Evolutionary conservation across 306 rosid genomes (phyloP).

Genomic region (Lagenaria siceraria): DNA sequence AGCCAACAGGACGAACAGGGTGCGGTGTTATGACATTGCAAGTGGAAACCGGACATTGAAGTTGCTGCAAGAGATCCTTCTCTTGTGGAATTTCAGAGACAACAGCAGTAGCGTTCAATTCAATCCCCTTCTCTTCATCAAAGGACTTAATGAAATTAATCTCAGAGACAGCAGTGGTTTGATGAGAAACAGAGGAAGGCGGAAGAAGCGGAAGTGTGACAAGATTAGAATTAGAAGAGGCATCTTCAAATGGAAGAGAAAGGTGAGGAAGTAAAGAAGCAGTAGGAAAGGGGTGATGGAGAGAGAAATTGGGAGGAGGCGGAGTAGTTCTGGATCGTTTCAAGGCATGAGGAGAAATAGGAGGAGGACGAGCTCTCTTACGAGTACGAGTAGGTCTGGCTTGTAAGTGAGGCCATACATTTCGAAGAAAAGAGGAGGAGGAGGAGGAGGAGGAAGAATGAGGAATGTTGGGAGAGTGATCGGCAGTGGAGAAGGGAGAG

Average conservation of each 20-base stretch:
- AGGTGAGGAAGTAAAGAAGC: constrained; percentile 23
- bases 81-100: constrained; percentile 48
- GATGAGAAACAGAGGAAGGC: not conserved
- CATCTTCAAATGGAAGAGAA: constrained; percentile 6
- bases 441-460: constrained; percentile 87
- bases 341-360: constrained; percentile 33
- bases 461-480: constrained; percentile 42
- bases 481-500: constrained; percentile 16
- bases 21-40: constrained; percentile 50
- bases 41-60: constrained; percentile 23
- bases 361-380: constrained; percentile 52
- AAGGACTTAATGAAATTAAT: constrained; percentile 12
- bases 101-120: constrained; percentile 19
- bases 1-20: constrained; percentile 68
- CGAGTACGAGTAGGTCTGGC: constrained; percentile 85
- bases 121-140: constrained; percentile 17
- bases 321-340: constrained; percentile 31
- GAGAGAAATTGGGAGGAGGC: not conserved
- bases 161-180: not conserved
- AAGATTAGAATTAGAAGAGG: not conserved
- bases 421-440: constrained; percentile 71
- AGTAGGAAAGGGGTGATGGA: not conserved
- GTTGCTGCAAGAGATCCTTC: constrained; percentile 48
- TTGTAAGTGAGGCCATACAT: constrained; percentile 76
- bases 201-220: constrained; percentile 58